Evolutionary conservation across 129 eudicot genomes (phyloP).

Genomic region (Rutidosis leptorrhynchoides): DNA sequence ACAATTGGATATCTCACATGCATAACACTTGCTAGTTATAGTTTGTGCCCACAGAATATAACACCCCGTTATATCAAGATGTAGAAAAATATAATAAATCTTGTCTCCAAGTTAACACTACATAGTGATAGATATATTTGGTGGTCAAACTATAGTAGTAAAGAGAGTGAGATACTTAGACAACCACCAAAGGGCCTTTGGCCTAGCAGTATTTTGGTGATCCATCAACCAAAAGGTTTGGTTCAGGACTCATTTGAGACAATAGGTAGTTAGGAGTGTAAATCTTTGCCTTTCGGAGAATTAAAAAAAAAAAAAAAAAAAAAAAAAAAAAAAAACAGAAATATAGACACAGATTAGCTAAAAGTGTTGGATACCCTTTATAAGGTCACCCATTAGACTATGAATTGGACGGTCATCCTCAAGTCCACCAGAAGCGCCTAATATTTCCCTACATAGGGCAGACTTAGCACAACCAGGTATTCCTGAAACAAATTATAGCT

Average conservation of each 20-base stretch:
- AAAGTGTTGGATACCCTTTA: slow-evolving; percentile 53
- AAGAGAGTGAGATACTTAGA: neutral
- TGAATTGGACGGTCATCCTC: slow-evolving; percentile 92
- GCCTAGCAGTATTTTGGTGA: neutral
- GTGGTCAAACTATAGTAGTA: neutral
- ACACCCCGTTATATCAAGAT: neutral
- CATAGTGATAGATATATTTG: neutral
- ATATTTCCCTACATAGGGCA: slow-evolving; percentile 84
- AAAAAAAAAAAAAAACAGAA: neutral
- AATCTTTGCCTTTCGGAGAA: neutral
- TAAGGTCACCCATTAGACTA: slow-evolving; percentile 92
- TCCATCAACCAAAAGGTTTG: neutral
- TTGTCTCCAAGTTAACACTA: neutral
- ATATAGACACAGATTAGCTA: neutral
- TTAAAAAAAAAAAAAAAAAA: neutral
- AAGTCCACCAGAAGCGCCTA: slow-evolving; percentile 49
- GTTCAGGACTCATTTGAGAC: neutral
- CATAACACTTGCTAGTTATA: neutral
- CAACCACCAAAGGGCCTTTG: neutral
- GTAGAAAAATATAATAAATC: neutral
- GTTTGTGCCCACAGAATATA: neutral
- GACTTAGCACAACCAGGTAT: slow-evolving; percentile 99
- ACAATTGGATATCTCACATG: neutral
- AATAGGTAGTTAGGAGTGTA: neutral
- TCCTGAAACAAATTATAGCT: slow-evolving; percentile 36